These are phyloP conservation scores for Aspergillus alliaceus DNA, from an alignment of 2,329 filamentous ascomycete species.

Conservation along the genomic window DNA sequence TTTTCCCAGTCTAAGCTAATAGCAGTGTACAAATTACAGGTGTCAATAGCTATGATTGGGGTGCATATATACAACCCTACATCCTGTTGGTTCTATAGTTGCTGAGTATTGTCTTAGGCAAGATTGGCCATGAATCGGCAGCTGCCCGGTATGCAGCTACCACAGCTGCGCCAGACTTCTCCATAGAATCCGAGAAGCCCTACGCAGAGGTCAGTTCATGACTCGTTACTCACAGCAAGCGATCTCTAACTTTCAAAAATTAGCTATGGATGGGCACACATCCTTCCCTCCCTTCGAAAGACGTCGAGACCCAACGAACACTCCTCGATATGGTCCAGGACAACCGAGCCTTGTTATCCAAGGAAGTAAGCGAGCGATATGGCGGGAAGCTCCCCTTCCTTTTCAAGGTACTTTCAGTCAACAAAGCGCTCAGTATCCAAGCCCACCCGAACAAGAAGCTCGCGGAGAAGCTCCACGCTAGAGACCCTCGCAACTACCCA, in stretches of 20 bases:
- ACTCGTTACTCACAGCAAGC: not conserved
- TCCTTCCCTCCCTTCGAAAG: slow-evolving; percentile 90
- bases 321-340: slow-evolving; percentile 85
- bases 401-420: slow-evolving; percentile 96
- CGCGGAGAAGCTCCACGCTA: slow-evolving; percentile 81
- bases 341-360: slow-evolving; percentile 78
- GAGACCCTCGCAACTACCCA: slow-evolving; percentile 90
- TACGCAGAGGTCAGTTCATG: slow-evolving; percentile 74
- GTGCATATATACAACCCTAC: slow-evolving; percentile 46
- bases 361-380: slow-evolving; percentile 71
- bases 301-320: slow-evolving; percentile 77
- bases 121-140: slow-evolving; percentile 81
- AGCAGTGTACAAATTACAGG: slow-evolving; percentile 49
- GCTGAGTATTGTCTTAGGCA: slow-evolving; percentile 57
- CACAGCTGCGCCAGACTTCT: slow-evolving; percentile 72
- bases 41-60: slow-evolving; percentile 99
- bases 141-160: slow-evolving; percentile 88
- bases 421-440: slow-evolving; percentile 95
- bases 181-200: slow-evolving; percentile 80
- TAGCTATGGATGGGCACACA: slow-evolving; percentile 99
- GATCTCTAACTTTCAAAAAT: not conserved
- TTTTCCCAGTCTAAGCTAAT: not conserved
- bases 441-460: slow-evolving; percentile 95
- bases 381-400: slow-evolving; percentile 86
- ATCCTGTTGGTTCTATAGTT: not conserved